Conservation (phyloP, 2,329 filamentous ascomycete species). For the Neoarthrinium moseri region DNA sequence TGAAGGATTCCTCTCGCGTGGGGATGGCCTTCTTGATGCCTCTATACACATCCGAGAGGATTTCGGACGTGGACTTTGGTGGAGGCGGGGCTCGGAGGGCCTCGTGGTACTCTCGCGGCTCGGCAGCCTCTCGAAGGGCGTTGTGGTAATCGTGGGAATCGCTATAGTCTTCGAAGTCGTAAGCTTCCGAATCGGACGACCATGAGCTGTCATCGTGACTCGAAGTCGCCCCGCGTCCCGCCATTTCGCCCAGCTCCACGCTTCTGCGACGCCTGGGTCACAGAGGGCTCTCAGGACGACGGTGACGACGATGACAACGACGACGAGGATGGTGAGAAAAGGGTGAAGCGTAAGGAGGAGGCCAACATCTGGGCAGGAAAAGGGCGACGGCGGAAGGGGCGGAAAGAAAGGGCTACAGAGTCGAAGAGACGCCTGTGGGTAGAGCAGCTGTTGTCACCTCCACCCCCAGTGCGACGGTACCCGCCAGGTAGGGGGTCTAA, state of each 20-base stretch:
- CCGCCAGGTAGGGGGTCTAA: no score
- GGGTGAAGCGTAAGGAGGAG: no score
- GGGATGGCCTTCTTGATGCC: slow-evolving; percentile 48
- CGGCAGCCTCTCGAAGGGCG: no score
- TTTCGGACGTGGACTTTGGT: slow-evolving; percentile 42
- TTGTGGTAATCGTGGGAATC: no score
- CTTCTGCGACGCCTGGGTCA: slow-evolving; percentile 6
- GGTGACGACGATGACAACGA: background rate
- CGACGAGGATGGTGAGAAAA: background rate
- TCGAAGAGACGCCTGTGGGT: slow-evolving; percentile 1
- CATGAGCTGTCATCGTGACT: slow-evolving; percentile 23
- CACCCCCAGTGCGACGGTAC: background rate
- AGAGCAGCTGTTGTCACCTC: slow-evolving; percentile 4
- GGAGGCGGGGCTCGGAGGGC: slow-evolving; percentile 27
- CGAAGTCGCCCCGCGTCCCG: slow-evolving; percentile 26
- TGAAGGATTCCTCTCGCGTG: slow-evolving; percentile 40
- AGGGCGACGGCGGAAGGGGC: background rate
- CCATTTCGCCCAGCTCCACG: slow-evolving; percentile 20
- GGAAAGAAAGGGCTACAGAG: background rate
- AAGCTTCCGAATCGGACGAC: slow-evolving; percentile 42
- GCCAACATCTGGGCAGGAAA: no score
- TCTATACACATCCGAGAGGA: slow-evolving; percentile 51
- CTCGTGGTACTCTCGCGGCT: slow-evolving; percentile 19
- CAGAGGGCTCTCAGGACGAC: background rate
- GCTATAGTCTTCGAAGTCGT: slow-evolving; percentile 30